Conservation (phyloP, 352 stramenopile species). For the Globisporangium cederbergense region DNA sequence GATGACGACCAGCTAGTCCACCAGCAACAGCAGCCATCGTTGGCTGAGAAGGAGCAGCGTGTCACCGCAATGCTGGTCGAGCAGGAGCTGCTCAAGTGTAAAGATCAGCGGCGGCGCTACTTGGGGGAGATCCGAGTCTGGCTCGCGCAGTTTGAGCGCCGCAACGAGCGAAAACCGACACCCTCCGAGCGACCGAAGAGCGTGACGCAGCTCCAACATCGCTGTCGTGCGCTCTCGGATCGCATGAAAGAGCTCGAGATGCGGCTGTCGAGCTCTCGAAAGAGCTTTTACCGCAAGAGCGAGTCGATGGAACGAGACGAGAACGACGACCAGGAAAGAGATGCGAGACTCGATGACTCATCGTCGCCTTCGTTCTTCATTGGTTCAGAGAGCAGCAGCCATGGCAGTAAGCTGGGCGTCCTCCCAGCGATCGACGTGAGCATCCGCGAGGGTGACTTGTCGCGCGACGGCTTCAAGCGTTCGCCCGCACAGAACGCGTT, state of each 20-base stretch:
- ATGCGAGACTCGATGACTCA: not conserved
- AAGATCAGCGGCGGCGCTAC: slow-evolving; percentile 29
- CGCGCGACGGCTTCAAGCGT: slow-evolving; percentile 17
- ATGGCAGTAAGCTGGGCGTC: slow-evolving; percentile 5
- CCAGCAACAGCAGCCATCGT: not conserved
- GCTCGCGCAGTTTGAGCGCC: slow-evolving; percentile 55
- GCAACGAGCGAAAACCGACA: slow-evolving; percentile 41
- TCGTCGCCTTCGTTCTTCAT: not conserved
- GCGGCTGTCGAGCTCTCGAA: slow-evolving; percentile 19
- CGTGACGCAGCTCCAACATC: slow-evolving; percentile 34
- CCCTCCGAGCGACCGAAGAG: slow-evolving; percentile 29
- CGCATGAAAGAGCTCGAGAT: slow-evolving; percentile 38
- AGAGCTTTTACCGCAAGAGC: slow-evolving; percentile 29
- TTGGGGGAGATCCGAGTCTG: slow-evolving; percentile 43
- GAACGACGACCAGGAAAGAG: not conserved
- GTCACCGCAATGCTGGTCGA: slow-evolving; percentile 32
- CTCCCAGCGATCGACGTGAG: slow-evolving; percentile 17
- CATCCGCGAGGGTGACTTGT: not conserved
- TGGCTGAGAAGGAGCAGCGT: not conserved
- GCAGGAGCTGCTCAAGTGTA: slow-evolving; percentile 41
- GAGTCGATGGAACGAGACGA: slow-evolving; percentile 9
- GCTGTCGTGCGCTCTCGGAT: slow-evolving; percentile 31
- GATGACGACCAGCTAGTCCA: not conserved
- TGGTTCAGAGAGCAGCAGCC: not conserved
- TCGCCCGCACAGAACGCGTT: slow-evolving; percentile 72